Base-by-base conservation (phyloP, 2,329 filamentous ascomycete genomes). In the Cercospora janseana region DNA sequence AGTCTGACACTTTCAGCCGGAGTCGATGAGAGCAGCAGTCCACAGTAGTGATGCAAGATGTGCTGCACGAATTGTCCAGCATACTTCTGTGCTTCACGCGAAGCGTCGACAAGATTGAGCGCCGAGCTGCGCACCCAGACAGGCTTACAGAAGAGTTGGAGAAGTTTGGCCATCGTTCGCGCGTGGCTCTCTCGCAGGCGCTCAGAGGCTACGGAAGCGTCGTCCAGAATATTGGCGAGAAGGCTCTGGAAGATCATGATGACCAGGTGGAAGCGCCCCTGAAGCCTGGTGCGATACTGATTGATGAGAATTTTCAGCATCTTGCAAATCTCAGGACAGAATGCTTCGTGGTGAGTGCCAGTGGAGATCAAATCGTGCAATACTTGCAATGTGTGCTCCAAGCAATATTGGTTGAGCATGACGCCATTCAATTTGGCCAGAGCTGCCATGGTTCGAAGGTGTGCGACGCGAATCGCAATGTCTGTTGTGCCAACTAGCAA, bases 61-160 rank as follows among this genome's bases (percentile, higher is more conserved):
- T 80, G 77, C 53, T 78, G 78, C 10, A 82, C 66, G 61, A 80
- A 79, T 57, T 80, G 75, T 0, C 79, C 79, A 0, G 79, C 77
- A 48, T 79, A 75, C 23, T 76, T 75, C 56, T 79, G 76, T 6
- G 80, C 79, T 49, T 78, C 79, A 59, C 80, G 80, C 9, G 79
- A 78, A 50, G 79, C 76, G 55, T 85, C 81, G 20, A 77, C 77
- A 20, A 85, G 73, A 1, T 70, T 70, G 8, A 59, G 53, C 5
- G 59, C 55, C 9, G 62, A 65, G 38, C 58, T 55, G 50, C 69
- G 69, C 6, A 72, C 70, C 10, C 79, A 75, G 0, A 81, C 80
- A 0, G 82, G 82, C 46, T 81, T 79, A 68, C 79, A 82, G 43
- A 85, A 74, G 0, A 79, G 76, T n/a, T 76, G 76, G 16, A 85